Evolutionary conservation across 2,329 filamentous ascomycete species (phyloP).

Genomic region (Colletotrichum sp.): DNA sequence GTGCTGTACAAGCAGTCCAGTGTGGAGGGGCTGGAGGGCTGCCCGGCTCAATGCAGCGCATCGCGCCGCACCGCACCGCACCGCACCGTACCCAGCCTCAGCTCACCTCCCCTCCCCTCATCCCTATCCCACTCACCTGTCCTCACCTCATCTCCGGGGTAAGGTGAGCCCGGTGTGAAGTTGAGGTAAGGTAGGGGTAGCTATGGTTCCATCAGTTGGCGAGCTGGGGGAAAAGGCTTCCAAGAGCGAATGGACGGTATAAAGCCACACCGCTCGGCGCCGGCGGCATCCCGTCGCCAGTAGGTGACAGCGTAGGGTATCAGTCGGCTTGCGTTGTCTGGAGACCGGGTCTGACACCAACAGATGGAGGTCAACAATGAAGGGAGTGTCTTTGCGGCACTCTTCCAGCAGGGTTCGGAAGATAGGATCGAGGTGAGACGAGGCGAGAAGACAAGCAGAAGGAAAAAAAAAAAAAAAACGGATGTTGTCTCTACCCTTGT

Average conservation of each 20-base stretch:
- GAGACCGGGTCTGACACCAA: background rate
- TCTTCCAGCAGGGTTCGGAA: background rate
- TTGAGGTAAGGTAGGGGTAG: background rate
- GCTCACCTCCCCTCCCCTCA: background rate
- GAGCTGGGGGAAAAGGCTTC: background rate
- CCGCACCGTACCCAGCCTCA: background rate
- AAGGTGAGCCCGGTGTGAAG: background rate
- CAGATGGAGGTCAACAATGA: background rate
- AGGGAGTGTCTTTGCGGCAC: background rate
- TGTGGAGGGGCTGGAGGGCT: background rate
- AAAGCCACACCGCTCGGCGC: background rate
- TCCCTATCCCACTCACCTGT: background rate
- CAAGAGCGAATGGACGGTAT: background rate
- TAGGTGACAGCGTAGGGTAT: background rate
- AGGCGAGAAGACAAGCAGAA: background rate
- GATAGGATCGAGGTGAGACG: background rate
- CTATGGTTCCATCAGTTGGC: background rate
- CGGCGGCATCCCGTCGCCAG: background rate
- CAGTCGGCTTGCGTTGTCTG: conserved; percentile 3
- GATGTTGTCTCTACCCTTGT: background rate
- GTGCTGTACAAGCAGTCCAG: background rate
- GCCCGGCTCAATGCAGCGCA: background rate
- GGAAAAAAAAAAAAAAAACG: too few relatives aligned
- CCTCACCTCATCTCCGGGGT: background rate
- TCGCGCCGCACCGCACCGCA: background rate